These are phyloP conservation scores for Berberis vulgaris DNA, from an alignment of 164 flowering plant species.

Conservation along the genomic window DNA sequence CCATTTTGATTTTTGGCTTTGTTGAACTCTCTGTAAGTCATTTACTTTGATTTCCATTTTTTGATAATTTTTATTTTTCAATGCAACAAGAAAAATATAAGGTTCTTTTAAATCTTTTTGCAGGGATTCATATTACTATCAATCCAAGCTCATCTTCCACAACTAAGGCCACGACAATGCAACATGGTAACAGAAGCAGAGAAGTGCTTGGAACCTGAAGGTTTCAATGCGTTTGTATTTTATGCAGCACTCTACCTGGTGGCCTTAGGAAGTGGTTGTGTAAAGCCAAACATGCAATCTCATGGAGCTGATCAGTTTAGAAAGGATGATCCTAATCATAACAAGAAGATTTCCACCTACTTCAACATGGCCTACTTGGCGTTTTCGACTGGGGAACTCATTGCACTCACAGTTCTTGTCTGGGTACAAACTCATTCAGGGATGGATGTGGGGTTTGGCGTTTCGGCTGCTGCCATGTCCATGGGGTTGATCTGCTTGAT, in stretches of 20 bases:
- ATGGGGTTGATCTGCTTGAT: conserved; percentile 66
- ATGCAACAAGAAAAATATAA: neutral
- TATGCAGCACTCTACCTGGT: conserved; percentile 56
- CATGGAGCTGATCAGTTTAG: conserved; percentile 93
- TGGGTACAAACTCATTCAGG: conserved; percentile 93
- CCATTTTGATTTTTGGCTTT: conserved; percentile 82
- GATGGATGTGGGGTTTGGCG: conserved; percentile 91
- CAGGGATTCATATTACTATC: conserved; percentile 51
- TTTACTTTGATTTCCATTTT: no score
- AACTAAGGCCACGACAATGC: conserved; percentile 75
- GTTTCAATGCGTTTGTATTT: conserved; percentile 44
- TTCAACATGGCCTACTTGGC: conserved; percentile 92
- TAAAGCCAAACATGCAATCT: conserved; percentile 93
- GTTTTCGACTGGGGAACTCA: conserved; percentile 81
- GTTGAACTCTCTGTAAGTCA: conserved; percentile 78
- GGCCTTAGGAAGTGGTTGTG: conserved; percentile 93
- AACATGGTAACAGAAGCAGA: conserved; percentile 30
- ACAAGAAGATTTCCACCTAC: conserved; percentile 74
- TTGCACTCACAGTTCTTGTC: conserved; percentile 79
- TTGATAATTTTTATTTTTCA: neutral
- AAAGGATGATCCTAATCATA: conserved; percentile 34
- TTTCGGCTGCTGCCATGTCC: conserved; percentile 88
- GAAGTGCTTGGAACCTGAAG: conserved; percentile 39
- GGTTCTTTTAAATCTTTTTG: conserved; percentile 1
- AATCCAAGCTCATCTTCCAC: conserved; percentile 90